Evolutionary conservation across 306 rosid species (phyloP).

Genomic region (Rubus parviflorus): DNA sequence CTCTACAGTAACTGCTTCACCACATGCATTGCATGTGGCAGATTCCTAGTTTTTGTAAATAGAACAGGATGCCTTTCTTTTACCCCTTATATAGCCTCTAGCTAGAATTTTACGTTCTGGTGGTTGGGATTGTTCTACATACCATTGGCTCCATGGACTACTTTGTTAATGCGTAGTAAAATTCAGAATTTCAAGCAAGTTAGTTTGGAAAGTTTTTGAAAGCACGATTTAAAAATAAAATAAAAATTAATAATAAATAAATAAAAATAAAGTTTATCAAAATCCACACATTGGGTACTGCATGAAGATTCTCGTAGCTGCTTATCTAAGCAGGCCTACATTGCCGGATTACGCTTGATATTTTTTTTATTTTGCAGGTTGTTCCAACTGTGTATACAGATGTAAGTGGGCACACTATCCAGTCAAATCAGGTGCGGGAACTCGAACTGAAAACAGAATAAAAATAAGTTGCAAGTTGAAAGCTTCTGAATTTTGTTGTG

Average conservation of each 20-base stretch:
- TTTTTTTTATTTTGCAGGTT: constrained; percentile 52
- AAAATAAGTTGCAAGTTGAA: background rate
- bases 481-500: constrained; percentile 11
- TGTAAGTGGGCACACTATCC: constrained; percentile 79
- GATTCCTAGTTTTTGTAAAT: background rate
- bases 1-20: background rate
- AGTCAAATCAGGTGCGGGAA: constrained; percentile 81
- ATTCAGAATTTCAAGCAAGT: background rate
- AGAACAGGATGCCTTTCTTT: background rate
- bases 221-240: background rate
- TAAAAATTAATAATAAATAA: background rate
- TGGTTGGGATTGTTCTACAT: background rate
- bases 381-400: constrained; percentile 93
- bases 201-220: background rate
- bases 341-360: background rate
- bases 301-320: background rate
- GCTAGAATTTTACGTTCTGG: background rate
- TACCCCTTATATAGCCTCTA: background rate
- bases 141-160: background rate
- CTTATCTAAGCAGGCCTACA: background rate
- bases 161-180: background rate
- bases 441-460: background rate
- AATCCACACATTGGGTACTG: background rate
- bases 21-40: background rate
- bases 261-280: background rate